Conservation (phyloP, 1,284 basidiomycete species). For the Takashimella tepidaria region DNA sequence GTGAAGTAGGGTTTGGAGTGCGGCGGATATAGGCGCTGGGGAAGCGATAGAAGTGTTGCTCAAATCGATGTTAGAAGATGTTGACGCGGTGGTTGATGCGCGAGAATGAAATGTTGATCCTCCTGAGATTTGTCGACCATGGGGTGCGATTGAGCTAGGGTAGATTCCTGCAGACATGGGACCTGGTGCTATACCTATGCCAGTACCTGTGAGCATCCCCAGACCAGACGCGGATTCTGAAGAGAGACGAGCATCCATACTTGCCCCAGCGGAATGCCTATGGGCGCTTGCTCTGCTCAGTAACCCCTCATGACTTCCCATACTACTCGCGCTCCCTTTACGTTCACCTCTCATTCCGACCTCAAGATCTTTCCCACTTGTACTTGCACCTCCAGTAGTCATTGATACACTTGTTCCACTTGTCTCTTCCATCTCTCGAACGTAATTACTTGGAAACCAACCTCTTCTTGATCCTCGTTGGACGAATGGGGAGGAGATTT, state of each 20-base stretch:
- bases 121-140: background rate
- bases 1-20: conserved; percentile 45
- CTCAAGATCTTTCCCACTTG: too few species aligned
- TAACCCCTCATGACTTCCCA: background rate
- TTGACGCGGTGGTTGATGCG: conserved; percentile 11
- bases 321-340: background rate
- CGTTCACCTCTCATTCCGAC: too few species aligned
- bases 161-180: background rate
- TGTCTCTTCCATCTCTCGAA: conserved; percentile 28
- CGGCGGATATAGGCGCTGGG: conserved; percentile 11
- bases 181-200: background rate
- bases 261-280: background rate
- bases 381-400: too few species aligned
- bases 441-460: conserved; percentile 90
- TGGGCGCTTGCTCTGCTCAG: background rate
- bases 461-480: conserved; percentile 56
- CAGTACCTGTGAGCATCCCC: background rate
- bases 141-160: background rate
- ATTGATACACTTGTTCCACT: background rate
- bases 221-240: background rate
- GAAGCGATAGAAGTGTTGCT: conserved; percentile 3
- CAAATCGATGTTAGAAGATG: conserved; percentile 5
- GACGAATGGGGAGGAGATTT: conserved; percentile 51
- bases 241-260: too few species aligned
- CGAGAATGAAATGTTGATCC: conserved; percentile 13